Base-by-base conservation (phyloP, 495 filamentous ascomycete genomes). In the Aeminium ludgeri region DNA sequence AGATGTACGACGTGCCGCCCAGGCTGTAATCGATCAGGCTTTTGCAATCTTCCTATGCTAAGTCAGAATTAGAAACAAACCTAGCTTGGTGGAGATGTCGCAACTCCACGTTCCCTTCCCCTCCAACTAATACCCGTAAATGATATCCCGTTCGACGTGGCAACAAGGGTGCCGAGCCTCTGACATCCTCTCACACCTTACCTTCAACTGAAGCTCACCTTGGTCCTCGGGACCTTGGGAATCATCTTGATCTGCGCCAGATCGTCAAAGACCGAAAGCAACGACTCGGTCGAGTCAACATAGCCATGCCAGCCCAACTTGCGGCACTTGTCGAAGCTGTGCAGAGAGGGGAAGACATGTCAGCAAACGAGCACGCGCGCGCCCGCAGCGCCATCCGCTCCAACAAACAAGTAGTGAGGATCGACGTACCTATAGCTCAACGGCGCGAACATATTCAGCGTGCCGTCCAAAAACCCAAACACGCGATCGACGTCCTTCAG, bases 281-380 rank as follows among this genome's bases (percentile, higher is more conserved):
- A 40, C 4, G 50, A 56, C 33, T 65, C 62, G 10, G 46, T 51
- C 2, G 58, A 54, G 34, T 66, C 61, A 34, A 66, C 56, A 41
- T 59, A 61, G 23, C 63, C 57, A 41, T 58, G 58, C 48, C 55
- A 64, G 12, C 61, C 61, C 27, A 59, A 38, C 36, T 63, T 63
- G 15, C 54, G 41, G 18, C 55, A 52, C 41, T 65, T 61, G 30
- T 56, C 49, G 58, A 61, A 61, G 38, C 58, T 59, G 13, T 33
- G 27, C 2, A 11, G 5, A 16, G 20, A 35, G 6, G 36, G 31
- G 13, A 13, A 35, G 6, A 16, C 30, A 29, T 27, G 6, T 13
- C n/a, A 17, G 13, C 15, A 18, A 37, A 29, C 18, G 17, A 20
- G 3, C 19, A 36, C 4, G 20, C 29, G n/a, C n/a, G n/a, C n/a